These are phyloP conservation scores for Leptomonas pyrrhocoris DNA, from an alignment of 208 protist species.

Conservation along the genomic window DNA sequence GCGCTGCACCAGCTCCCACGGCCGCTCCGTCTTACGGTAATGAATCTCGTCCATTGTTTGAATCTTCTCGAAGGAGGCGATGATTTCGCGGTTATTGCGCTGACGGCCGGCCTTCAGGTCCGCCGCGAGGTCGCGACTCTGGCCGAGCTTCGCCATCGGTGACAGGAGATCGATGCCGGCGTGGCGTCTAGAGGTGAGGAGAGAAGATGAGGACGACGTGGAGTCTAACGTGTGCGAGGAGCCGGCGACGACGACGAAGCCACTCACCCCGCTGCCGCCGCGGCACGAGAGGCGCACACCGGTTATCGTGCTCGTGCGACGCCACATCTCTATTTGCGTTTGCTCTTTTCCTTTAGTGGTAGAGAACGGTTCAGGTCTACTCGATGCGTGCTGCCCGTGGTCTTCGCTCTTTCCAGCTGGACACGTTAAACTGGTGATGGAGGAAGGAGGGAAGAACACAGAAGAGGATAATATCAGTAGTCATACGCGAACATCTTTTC, in stretches of 20 bases:
- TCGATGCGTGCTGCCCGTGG: too few species aligned
- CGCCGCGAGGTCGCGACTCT: constrained; percentile 75
- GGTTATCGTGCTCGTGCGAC: constrained; percentile 15
- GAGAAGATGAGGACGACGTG: constrained; percentile 19
- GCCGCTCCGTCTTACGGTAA: constrained; percentile 79
- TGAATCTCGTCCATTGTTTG: constrained; percentile 87
- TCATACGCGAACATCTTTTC: too few species aligned
- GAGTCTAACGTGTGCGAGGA: not conserved
- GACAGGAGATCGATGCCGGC: constrained; percentile 79
- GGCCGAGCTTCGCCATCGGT: constrained; percentile 77
- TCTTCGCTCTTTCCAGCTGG: too few species aligned
- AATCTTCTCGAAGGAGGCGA: constrained; percentile 80
- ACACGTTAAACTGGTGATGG: too few species aligned
- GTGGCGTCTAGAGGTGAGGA: constrained; percentile 32
- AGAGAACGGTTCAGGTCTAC: too few species aligned
- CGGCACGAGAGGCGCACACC: constrained; percentile 4
- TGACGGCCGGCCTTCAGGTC: constrained; percentile 74
- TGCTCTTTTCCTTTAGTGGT: constrained; percentile 25
- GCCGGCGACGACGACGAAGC: not conserved
- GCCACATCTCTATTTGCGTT: constrained; percentile 23
- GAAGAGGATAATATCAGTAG: too few species aligned
- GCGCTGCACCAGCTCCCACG: constrained; percentile 82
- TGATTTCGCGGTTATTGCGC: constrained; percentile 84
- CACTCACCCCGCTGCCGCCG: not conserved
- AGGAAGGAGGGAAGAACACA: too few species aligned